Evolutionary conservation across 2,329 filamentous ascomycete genomes (phyloP).

Genomic region (Endoconidiophora laricicola): DNA sequence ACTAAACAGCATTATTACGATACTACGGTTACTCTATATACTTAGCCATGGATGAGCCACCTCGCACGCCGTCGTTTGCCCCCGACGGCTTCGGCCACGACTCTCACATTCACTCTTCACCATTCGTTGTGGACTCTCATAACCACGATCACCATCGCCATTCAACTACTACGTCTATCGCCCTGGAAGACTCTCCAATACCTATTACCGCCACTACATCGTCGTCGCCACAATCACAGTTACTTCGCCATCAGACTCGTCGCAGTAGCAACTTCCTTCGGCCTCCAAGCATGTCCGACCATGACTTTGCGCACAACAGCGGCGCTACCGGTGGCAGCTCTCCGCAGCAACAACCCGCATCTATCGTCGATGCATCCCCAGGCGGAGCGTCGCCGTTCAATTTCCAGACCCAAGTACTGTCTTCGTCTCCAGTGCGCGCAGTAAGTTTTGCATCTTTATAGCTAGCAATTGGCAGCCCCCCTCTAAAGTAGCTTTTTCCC

Average conservation of each 20-base stretch:
- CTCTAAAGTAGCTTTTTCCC: background rate
- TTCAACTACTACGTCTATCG: background rate
- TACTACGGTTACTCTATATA: too few relatives aligned
- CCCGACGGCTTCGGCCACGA: slow-evolving; percentile 3
- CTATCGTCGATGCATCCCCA: background rate
- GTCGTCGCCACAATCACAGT: background rate
- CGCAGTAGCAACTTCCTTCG: slow-evolving; percentile 14
- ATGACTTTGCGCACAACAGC: slow-evolving; percentile 15
- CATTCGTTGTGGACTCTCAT: background rate
- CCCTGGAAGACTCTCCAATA: too few relatives aligned
- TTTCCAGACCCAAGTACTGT: slow-evolving; percentile 70
- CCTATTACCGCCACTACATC: background rate
- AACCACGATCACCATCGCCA: background rate
- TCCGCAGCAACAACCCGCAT: background rate
- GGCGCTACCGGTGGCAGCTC: too few relatives aligned
- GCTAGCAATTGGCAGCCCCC: background rate
- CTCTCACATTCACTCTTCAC: background rate
- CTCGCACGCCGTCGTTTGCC: slow-evolving; percentile 1
- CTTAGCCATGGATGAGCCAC: slow-evolving; percentile 1
- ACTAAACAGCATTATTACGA: too few relatives aligned
- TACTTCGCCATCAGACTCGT: background rate
- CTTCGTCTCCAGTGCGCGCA: slow-evolving; percentile 60
- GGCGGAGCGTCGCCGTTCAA: slow-evolving; percentile 60
- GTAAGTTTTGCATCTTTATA: slow-evolving; percentile 28
- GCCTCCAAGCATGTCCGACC: slow-evolving; percentile 22